Conservation (phyloP, 768 basidiomycete genomes). For the Royoungia palumana region DNA sequence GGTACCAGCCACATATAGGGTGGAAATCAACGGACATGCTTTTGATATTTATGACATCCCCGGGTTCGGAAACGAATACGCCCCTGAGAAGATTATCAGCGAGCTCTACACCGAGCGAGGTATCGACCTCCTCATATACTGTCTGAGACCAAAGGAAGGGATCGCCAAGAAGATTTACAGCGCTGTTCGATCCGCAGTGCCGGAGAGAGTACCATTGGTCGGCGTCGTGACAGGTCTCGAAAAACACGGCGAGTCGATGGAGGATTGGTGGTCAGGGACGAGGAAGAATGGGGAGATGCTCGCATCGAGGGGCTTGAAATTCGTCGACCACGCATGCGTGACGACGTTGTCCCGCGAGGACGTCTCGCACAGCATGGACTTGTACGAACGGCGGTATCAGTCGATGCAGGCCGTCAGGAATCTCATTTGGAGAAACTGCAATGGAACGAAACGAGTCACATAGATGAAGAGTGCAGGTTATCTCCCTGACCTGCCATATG, state of each 20-base stretch:
- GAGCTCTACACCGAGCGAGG: constrained; percentile 31
- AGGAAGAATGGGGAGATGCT: constrained; percentile 35
- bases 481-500: constrained; percentile 25
- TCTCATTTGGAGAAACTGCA: constrained; percentile 30
- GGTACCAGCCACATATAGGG: constrained; percentile 22
- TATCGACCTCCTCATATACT: constrained; percentile 31
- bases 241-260: constrained; percentile 30
- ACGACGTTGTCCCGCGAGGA: constrained; percentile 35
- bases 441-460: constrained; percentile 28
- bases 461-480: constrained; percentile 30
- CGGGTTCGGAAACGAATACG: constrained; percentile 22
- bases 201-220: constrained; percentile 37
- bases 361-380: constrained; percentile 31
- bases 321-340: constrained; percentile 41
- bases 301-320: constrained; percentile 31
- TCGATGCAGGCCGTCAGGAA: constrained; percentile 24
- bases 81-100: constrained; percentile 24
- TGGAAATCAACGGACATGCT: constrained; percentile 29
- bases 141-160: constrained; percentile 28
- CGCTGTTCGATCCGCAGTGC: constrained; percentile 24
- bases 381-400: constrained; percentile 31
- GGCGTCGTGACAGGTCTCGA: constrained; percentile 38
- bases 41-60: constrained; percentile 32
- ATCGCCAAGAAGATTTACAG: constrained; percentile 26
- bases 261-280: constrained; percentile 32